Conservation (phyloP, 2,329 filamentous ascomycete species). For the Aspergillus intermedius region DNA sequence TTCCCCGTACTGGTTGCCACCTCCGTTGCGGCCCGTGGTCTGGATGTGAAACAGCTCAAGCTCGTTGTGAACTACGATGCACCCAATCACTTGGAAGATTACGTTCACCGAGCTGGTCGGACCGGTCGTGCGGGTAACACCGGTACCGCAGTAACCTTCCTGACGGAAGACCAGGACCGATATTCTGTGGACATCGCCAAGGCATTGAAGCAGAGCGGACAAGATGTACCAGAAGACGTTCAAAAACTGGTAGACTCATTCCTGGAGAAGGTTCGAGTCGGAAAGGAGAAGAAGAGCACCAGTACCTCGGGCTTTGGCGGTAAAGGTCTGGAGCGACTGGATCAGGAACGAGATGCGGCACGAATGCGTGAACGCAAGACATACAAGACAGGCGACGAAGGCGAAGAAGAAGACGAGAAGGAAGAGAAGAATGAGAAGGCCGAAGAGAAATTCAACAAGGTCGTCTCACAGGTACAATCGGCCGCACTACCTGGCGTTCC, state of each 20-base stretch:
- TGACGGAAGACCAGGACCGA: constrained; percentile 85
- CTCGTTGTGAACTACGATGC: constrained; percentile 94
- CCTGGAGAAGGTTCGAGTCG: constrained; percentile 83
- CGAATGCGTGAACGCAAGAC: constrained; percentile 80
- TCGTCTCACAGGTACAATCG: constrained; percentile 58
- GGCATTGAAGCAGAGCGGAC: constrained; percentile 85
- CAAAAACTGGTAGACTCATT: constrained; percentile 61
- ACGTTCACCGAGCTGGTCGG: constrained; percentile 88
- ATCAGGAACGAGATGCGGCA: constrained; percentile 82
- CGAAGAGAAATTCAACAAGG: constrained; percentile 51
- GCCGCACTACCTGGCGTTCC: constrained; percentile 49
- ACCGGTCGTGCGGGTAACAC: constrained; percentile 92
- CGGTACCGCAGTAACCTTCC: constrained; percentile 88
- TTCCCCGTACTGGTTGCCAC: constrained; percentile 89
- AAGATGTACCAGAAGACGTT: constrained; percentile 67
- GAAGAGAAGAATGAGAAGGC: constrained; percentile 63
- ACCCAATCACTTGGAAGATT: constrained; percentile 91
- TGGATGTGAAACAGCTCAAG: constrained; percentile 94
- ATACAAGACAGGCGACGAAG: constrained; percentile 83
- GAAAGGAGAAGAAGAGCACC: constrained; percentile 68
- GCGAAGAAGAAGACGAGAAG: constrained; percentile 63
- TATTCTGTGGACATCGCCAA: constrained; percentile 84
- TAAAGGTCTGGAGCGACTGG: constrained; percentile 84
- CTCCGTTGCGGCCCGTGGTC: constrained; percentile 85
- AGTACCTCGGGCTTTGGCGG: constrained; percentile 81